A percentile compares a stretch with the other conserved stretches of the same genome.
Conservation (phyloP, 768 basidiomycete species). For the Auricularia heimuer region DNA sequence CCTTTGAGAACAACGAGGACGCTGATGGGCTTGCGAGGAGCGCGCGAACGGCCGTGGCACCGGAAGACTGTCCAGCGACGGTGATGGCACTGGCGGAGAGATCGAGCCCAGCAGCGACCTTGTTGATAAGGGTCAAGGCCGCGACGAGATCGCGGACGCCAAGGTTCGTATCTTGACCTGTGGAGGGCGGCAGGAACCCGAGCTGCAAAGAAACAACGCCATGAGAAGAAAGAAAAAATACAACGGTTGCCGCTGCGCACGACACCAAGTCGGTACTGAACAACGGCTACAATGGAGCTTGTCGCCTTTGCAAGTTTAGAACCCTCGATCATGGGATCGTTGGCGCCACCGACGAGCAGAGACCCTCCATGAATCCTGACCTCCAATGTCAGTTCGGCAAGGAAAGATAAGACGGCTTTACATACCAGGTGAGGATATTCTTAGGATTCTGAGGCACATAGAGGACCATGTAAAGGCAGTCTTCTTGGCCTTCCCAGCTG, state of each 20-base stretch:
- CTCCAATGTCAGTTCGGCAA: background rate
- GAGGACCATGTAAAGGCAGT: conserved; percentile 72
- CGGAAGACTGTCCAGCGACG: conserved; percentile 77
- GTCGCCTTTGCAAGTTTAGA: conserved; percentile 61
- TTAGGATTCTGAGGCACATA: conserved; percentile 46
- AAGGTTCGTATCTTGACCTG: conserved; percentile 44
- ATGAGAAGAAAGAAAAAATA: background rate
- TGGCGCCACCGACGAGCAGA: conserved; percentile 60
- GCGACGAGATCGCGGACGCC: conserved; percentile 61
- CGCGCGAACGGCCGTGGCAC: conserved; percentile 68
- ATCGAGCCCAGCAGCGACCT: conserved; percentile 51
- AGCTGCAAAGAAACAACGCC: conserved; percentile 31
- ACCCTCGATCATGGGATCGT: conserved; percentile 65
- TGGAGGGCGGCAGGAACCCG: conserved; percentile 57
- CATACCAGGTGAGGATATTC: conserved; percentile 44
- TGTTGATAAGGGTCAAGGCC: conserved; percentile 52
- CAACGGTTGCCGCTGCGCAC: conserved; percentile 29
- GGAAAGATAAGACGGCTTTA: conserved; percentile 18
- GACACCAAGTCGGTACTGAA: conserved; percentile 75
- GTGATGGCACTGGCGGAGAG: conserved; percentile 53
- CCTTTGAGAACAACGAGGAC: conserved; percentile 59
- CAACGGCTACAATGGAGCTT: conserved; percentile 66
- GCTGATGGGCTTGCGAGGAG: conserved; percentile 66
- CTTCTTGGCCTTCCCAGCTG: conserved; percentile 50
- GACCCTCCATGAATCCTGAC: conserved; percentile 82